phyloP scores from a whole-genome alignment of 2,329 filamentous ascomycete species.

The Penicillium freii region DNA sequence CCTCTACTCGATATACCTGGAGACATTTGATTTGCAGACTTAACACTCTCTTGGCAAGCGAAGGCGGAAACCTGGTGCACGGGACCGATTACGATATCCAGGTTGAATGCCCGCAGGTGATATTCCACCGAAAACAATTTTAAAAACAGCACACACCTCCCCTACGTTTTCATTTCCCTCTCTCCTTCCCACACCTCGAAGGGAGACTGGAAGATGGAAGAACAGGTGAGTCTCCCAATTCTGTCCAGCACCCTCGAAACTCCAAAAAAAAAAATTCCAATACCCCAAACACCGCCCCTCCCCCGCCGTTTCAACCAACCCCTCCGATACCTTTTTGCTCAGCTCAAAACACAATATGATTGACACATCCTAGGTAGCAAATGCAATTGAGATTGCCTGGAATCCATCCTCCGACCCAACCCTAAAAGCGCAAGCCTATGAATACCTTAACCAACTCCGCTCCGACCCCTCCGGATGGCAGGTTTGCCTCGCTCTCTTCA shows the following conservation, averaged over 20 bases:
- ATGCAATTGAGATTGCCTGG: slow-evolving; percentile 92
- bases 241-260: slow-evolving; percentile 1
- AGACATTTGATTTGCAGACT: background rate
- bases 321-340: slow-evolving; percentile 10
- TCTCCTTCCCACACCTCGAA: slow-evolving; percentile 25
- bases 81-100: slow-evolving; percentile 28
- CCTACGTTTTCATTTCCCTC: slow-evolving; percentile 25
- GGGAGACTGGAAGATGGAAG: slow-evolving; percentile 45
- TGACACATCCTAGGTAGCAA: slow-evolving; percentile 67
- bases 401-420: slow-evolving; percentile 72
- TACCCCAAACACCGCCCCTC: slow-evolving; percentile 13
- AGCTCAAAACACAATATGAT: slow-evolving; percentile 8
- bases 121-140: slow-evolving; percentile 29
- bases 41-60: slow-evolving; percentile 12
- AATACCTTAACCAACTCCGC: slow-evolving; percentile 67
- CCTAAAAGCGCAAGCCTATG: slow-evolving; percentile 72
- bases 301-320: slow-evolving; percentile 16
- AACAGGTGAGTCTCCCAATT: slow-evolving; percentile 37
- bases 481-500: slow-evolving; percentile 82
- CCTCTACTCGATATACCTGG: background rate
- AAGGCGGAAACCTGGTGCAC: slow-evolving; percentile 23
- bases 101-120: slow-evolving; percentile 7
- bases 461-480: slow-evolving; percentile 85
- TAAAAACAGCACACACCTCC: slow-evolving; percentile 26
- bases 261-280: slow-evolving; percentile 8